Percentiles rank a stretch among this genome's conserved stretches.
These are phyloP conservation scores for Selenicereus undatus DNA, from an alignment of 148 eudicot species.

Conservation along the genomic window DNA sequence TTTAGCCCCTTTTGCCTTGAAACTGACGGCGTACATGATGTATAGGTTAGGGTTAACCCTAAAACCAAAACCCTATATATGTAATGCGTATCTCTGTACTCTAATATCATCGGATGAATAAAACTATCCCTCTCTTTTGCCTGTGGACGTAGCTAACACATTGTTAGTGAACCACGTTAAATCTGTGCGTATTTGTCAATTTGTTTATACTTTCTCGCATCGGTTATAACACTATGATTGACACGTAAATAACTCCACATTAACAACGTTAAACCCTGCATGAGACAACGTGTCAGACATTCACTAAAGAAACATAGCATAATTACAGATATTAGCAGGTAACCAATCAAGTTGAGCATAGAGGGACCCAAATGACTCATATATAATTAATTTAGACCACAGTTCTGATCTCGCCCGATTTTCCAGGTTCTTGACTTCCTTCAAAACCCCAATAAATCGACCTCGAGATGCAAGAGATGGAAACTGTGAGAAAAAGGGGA, in stretches of 20 bases:
- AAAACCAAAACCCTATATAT: too few relatives aligned
- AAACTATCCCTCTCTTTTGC: too few relatives aligned
- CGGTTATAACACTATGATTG: too few relatives aligned
- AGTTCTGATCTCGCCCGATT: constrained; percentile 11
- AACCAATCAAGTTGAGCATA: constrained; percentile 22
- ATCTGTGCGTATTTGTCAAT: too few relatives aligned
- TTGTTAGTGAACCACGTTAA: too few relatives aligned
- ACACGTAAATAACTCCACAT: constrained; percentile 20
- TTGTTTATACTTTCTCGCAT: too few relatives aligned
- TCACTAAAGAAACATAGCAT: constrained; percentile 22
- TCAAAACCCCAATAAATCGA: constrained; percentile 17
- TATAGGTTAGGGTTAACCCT: too few relatives aligned
- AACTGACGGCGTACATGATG: too few relatives aligned
- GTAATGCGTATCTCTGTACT: too few relatives aligned
- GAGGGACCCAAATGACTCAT: constrained; percentile 6
- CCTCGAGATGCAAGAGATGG: constrained; percentile 47
- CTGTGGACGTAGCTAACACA: too few relatives aligned
- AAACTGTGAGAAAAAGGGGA: constrained; percentile 24
- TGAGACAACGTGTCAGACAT: constrained; percentile 32
- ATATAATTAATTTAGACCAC: neutral
- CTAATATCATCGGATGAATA: too few relatives aligned
- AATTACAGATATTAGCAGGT: constrained; percentile 29
- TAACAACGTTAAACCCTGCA: constrained; percentile 24
- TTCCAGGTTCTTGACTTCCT: constrained; percentile 18
- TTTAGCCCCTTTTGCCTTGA: too few relatives aligned